These are phyloP conservation scores for Hippophae tibetana DNA, from an alignment of 306 rosid species.

Conservation along the genomic window DNA sequence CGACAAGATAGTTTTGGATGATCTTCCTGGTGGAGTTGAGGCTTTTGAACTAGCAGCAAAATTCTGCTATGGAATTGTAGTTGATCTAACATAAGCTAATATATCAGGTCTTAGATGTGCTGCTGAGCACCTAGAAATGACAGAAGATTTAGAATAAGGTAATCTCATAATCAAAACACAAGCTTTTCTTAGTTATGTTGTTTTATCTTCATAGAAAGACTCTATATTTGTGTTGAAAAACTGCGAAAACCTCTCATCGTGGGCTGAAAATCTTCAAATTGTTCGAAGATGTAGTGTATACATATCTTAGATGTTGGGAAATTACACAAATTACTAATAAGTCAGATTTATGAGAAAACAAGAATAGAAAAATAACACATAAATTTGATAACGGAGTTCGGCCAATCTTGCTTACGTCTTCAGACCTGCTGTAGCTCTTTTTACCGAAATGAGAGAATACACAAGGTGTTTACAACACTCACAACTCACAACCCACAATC, in stretches of 20 bases:
- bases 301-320: no score
- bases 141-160: conserved; percentile 94
- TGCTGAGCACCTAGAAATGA: conserved; percentile 92
- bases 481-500: no score
- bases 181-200: conserved; percentile 94
- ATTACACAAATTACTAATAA: no score
- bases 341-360: no score
- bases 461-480: no score
- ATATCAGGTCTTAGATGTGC: conserved; percentile 95
- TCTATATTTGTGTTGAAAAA: conserved; percentile 85
- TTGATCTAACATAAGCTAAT: conserved; percentile 88
- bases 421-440: no score
- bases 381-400: no score
- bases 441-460: no score
- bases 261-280: conserved; percentile 94
- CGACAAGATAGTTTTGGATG: conserved; percentile 63
- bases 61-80: conserved; percentile 86
- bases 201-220: conserved; percentile 90
- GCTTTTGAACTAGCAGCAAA: conserved; percentile 88
- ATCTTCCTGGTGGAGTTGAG: conserved; percentile 83
- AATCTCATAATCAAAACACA: conserved; percentile 94
- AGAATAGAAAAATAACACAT: no score
- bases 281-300: conserved; percentile 92
- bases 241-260: conserved; percentile 88
- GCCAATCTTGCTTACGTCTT: no score